Evolutionary conservation across 2,329 filamentous ascomycete species (phyloP), one percentile per base, ranked within the genome.

Genomic region (Gnomoniopsis sp.): DNA sequence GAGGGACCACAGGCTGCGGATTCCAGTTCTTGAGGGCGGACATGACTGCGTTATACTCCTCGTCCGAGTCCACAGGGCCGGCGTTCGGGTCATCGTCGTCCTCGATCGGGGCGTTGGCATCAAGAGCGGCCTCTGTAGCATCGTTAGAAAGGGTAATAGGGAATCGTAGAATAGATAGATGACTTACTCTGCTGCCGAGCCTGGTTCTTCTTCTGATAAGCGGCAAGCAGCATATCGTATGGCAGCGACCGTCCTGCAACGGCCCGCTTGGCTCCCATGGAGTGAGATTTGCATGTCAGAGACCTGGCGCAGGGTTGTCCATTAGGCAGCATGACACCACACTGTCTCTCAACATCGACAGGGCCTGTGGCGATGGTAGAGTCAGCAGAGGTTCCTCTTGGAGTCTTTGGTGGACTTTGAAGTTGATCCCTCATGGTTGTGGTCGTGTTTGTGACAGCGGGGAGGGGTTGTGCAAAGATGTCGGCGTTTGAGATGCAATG

Each of bases 191-290:
- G 95, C 77, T 96, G 91, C 70, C 96, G 96, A 22, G 95, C 95
- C 73, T 98, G 95, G 68, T 99, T 99, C 80, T 97, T 98, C 82
- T 98, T 97, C 73, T 95, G 90, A 69, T 95, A 95, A 8, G 89
- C 88, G 15, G 89, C 87, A 41, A 97, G 81, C 43, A 97, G 78
- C 88, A 96, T 95, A 72, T 96, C 92, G 69, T 97, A 97, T 1
- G 93, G 93, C 60, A 96, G 76, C 48, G 90, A 95, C 62, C 93
- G 83, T 1, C 93, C 93, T 6, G 91, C 89, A 3, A 97, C 93
- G 1, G 89, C 89, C 65, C 93, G 83, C 74, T 97, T 97, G 6
- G 93, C 89, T 12, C 93, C 92, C 93, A 97, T 96, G n/a, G 84
- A 88, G 65, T 97, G 93, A 61, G 89, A 93, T 75, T 97, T 97